Evolutionary conservation across 805 yeast species (phyloP).

Genomic region (Ogataea kodamae): DNA sequence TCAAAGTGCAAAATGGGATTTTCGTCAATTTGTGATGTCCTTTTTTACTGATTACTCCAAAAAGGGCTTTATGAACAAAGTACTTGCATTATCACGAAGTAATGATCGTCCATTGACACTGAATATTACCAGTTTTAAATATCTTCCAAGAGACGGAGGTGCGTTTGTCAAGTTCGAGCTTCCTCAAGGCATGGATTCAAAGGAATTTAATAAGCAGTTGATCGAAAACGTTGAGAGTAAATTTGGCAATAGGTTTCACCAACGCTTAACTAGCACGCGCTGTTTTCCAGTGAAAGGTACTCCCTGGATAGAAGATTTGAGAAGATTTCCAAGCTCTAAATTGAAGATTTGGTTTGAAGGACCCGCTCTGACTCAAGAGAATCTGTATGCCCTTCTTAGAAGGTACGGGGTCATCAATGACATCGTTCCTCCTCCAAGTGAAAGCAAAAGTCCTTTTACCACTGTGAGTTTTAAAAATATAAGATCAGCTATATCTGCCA

Average conservation of each 20-base stretch:
- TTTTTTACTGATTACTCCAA: slow-evolving; percentile 38
- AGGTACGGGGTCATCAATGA: slow-evolving; percentile 83
- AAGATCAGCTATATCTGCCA: slow-evolving; percentile 78
- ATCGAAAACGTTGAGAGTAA: slow-evolving; percentile 33
- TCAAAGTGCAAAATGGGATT: slow-evolving; percentile 40
- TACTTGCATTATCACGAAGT: slow-evolving; percentile 38
- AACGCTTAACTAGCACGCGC: slow-evolving; percentile 47
- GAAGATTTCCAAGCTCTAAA: slow-evolving; percentile 64
- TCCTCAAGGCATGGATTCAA: slow-evolving; percentile 47
- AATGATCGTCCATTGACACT: slow-evolving; percentile 27
- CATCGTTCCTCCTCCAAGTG: slow-evolving; percentile 55
- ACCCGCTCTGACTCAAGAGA: slow-evolving; percentile 70
- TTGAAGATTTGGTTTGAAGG: slow-evolving; percentile 76
- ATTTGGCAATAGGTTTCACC: slow-evolving; percentile 30
- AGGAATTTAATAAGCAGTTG: slow-evolving; percentile 52
- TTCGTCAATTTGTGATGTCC: slow-evolving; percentile 41
- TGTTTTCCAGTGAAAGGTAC: slow-evolving; percentile 79
- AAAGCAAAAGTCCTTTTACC: slow-evolving; percentile 44
- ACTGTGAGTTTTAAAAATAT: slow-evolving; percentile 51
- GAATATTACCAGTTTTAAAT: slow-evolving; percentile 56
- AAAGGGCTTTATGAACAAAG: slow-evolving; percentile 30
- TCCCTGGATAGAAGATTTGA: slow-evolving; percentile 95
- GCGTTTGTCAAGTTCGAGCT: slow-evolving; percentile 78
- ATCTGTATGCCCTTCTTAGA: slow-evolving; percentile 72
- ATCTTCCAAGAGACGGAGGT: slow-evolving; percentile 85